Conservation (phyloP, 371 early-diverging fungal species). For the Sporodiniella umbellata region DNA sequence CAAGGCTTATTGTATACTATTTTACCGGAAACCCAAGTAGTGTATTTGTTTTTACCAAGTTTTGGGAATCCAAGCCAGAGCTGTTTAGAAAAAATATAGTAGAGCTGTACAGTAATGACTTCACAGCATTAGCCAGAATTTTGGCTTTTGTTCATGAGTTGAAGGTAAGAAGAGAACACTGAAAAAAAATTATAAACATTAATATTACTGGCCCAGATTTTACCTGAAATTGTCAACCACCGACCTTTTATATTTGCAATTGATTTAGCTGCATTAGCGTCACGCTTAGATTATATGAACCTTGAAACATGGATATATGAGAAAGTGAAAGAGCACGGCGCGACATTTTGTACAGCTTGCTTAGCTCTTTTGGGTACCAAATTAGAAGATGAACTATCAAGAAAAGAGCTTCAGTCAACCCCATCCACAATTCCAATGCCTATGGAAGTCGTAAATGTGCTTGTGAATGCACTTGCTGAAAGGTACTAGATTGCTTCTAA, state of each 20-base stretch:
- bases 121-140: slow-evolving; percentile 68
- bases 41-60: slow-evolving; percentile 65
- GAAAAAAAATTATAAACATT: too few relatives aligned
- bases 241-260: slow-evolving; percentile 74
- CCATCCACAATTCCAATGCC: slow-evolving; percentile 60
- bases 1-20: slow-evolving; percentile 62
- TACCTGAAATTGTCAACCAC: slow-evolving; percentile 70
- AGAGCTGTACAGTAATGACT: slow-evolving; percentile 74
- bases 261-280: slow-evolving; percentile 83
- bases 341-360: slow-evolving; percentile 67
- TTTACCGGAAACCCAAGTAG: slow-evolving; percentile 68
- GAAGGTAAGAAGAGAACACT: too few relatives aligned
- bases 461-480: slow-evolving; percentile 65
- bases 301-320: slow-evolving; percentile 89
- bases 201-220: too few relatives aligned
- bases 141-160: slow-evolving; percentile 82
- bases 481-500: too few relatives aligned
- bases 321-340: slow-evolving; percentile 63
- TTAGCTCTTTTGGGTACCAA: slow-evolving; percentile 79
- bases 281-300: slow-evolving; percentile 76
- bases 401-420: slow-evolving; percentile 33
- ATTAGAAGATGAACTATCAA: slow-evolving; percentile 45
- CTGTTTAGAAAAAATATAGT: slow-evolving; percentile 65
- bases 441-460: slow-evolving; percentile 65
- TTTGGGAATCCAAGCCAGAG: slow-evolving; percentile 70